phyloP scores from a whole-genome alignment of 2,329 filamentous ascomycete species.

The Penicillium sp. region DNA sequence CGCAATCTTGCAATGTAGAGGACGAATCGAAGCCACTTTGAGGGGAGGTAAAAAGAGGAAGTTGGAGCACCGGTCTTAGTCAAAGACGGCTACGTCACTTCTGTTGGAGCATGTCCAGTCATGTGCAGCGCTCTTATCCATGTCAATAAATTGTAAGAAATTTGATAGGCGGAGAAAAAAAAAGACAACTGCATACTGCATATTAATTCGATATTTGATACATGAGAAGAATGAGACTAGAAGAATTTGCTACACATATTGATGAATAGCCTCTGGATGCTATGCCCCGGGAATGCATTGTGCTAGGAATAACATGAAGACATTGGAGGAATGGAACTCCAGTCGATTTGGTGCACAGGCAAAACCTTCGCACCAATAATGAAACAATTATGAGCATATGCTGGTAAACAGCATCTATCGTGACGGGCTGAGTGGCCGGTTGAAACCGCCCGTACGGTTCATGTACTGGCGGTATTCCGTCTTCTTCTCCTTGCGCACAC shows the following conservation, averaged over 20 bases:
- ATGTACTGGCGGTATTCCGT: conserved; percentile 97
- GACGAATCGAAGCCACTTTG: conserved; percentile 26
- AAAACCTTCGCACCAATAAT: background rate
- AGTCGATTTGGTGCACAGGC: conserved; percentile 7
- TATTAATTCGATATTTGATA: conserved; percentile 1
- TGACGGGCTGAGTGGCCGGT: conserved; percentile 50
- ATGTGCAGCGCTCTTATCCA: conserved; percentile 18
- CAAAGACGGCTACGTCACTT: conserved; percentile 30
- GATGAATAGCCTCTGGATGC: conserved; percentile 14
- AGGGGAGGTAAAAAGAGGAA: background rate
- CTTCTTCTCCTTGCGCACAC: conserved; percentile 88
- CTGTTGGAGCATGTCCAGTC: conserved; percentile 18
- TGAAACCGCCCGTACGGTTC: conserved; percentile 54
- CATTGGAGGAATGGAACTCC: conserved; percentile 4
- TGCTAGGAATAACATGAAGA: conserved; percentile 13
- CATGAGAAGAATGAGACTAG: conserved; percentile 7
- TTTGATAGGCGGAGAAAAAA: background rate
- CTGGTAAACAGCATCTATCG: conserved; percentile 25
- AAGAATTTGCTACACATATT: conserved; percentile 8
- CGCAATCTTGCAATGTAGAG: conserved; percentile 14
- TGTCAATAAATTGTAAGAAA: background rate
- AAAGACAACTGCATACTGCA: background rate
- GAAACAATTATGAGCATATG: background rate
- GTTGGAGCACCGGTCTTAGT: conserved; percentile 3
- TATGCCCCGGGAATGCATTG: conserved; percentile 34